Conservation (phyloP, 2,329 filamentous ascomycete species). For the Xylaria sp. region DNA sequence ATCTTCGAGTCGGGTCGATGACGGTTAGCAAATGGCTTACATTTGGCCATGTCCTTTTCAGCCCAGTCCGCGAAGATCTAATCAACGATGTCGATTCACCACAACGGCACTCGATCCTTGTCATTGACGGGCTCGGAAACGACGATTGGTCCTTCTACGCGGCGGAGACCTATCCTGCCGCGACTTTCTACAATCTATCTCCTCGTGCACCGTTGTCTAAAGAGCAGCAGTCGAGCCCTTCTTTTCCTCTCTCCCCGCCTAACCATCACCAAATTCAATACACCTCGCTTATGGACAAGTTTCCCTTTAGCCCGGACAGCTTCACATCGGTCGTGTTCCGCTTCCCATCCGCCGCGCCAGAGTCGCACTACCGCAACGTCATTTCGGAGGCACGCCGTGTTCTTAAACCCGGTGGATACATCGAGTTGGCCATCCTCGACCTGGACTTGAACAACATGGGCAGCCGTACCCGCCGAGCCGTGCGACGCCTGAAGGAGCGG, state of each 20-base stretch:
- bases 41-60: constrained; percentile 82
- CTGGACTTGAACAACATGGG: constrained; percentile 85
- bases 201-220: constrained; percentile 55
- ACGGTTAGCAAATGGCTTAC: constrained; percentile 88
- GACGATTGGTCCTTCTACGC: constrained; percentile 88
- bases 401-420: constrained; percentile 73
- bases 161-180: constrained; percentile 75
- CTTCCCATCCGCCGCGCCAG: constrained; percentile 71
- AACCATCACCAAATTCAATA: constrained; percentile 80
- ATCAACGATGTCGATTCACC: constrained; percentile 51
- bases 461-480: constrained; percentile 65
- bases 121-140: constrained; percentile 84
- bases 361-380: constrained; percentile 69
- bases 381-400: constrained; percentile 77
- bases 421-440: constrained; percentile 79
- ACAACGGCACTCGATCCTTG: constrained; percentile 68
- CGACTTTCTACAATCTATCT: constrained; percentile 76
- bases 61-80: constrained; percentile 74
- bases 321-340: constrained; percentile 78
- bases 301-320: constrained; percentile 76
- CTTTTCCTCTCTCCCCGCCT: constrained; percentile 59
- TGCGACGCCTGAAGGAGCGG: constrained; percentile 72
- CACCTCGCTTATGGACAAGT: constrained; percentile 61
- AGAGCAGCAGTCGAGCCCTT: constrained; percentile 47
- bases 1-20: constrained; percentile 77